These are phyloP conservation scores for Prunus kanzakura DNA, from an alignment of 306 rosid species.

Conservation along the genomic window DNA sequence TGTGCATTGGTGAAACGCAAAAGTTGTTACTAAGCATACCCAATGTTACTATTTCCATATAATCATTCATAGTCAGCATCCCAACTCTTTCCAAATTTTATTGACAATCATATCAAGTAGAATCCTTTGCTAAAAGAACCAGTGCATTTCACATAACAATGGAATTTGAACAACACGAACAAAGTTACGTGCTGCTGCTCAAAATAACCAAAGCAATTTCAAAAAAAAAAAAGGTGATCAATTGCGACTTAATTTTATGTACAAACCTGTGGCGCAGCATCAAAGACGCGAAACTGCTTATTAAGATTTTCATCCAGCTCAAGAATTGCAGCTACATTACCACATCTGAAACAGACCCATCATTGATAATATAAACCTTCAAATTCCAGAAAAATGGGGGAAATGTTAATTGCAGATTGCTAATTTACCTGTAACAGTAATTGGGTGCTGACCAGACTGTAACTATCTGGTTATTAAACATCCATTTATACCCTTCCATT, in stretches of 20 bases:
- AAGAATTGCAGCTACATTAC: constrained; percentile 96
- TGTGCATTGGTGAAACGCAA: neutral
- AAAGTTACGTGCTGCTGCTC: constrained; percentile 12
- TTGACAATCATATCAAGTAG: neutral
- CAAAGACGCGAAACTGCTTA: constrained; percentile 86
- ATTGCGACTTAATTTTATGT: constrained; percentile 14
- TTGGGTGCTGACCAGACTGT: constrained; percentile 99
- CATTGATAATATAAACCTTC: constrained; percentile 18
- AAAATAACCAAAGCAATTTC: neutral
- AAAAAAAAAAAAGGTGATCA: neutral
- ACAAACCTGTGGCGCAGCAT: constrained; percentile 97
- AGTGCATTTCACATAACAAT: neutral
- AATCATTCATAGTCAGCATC: neutral
- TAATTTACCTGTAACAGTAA: constrained; percentile 86
- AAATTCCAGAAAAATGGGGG: constrained; percentile 15
- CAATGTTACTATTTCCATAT: neutral
- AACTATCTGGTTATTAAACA: constrained; percentile 96
- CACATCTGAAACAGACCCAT: constrained; percentile 62
- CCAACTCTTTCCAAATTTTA: neutral
- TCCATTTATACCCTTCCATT: constrained; percentile 99
- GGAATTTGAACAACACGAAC: constrained; percentile 1
- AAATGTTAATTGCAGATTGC: constrained; percentile 9
- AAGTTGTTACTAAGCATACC: neutral
- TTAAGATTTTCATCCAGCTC: constrained; percentile 89
- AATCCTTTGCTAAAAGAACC: neutral